Percentiles rank a stretch among this genome's conserved stretches.
Conservation (phyloP, 2,329 filamentous ascomycete species). For the Gaeumannomyces tritici region DNA sequence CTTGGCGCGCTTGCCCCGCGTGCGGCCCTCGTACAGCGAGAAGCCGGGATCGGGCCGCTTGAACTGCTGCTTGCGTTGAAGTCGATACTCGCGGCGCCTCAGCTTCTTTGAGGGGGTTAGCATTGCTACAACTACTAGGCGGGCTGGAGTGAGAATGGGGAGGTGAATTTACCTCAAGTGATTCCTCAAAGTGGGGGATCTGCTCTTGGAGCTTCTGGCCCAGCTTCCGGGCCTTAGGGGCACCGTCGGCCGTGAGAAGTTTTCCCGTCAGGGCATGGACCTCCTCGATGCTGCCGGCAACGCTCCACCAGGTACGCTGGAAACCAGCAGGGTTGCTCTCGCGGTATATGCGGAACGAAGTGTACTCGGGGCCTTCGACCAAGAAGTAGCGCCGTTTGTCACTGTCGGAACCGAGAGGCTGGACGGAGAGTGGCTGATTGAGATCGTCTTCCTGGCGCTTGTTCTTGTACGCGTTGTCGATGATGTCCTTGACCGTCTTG, state of each 20-base stretch:
- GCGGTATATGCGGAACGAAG: conserved; percentile 84
- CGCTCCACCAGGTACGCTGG: conserved; percentile 79
- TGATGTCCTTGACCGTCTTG: conserved; percentile 67
- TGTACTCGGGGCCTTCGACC: conserved; percentile 89
- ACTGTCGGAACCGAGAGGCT: conserved; percentile 71
- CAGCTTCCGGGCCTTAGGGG: conserved; percentile 69
- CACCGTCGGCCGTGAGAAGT: conserved; percentile 66
- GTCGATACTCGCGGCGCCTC: conserved; percentile 82
- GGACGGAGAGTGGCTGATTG: conserved; percentile 77
- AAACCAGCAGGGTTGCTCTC: conserved; percentile 78
- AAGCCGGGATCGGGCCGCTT: conserved; percentile 79
- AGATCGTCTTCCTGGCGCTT: conserved; percentile 67
- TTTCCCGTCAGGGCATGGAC: conserved; percentile 66
- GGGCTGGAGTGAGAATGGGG: background rate
- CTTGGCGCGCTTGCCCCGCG: conserved; percentile 88
- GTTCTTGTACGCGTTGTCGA: conserved; percentile 85
- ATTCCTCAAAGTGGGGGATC: conserved; percentile 83
- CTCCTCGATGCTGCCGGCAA: conserved; percentile 86
- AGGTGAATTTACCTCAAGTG: conserved; percentile 63
- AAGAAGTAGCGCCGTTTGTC: conserved; percentile 91
- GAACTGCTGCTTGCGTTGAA: conserved; percentile 78
- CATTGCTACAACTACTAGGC: background rate
- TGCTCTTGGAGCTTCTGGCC: conserved; percentile 69
- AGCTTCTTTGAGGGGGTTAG: conserved; percentile 57
- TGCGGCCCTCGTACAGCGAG: conserved; percentile 91